Evolutionary conservation across 257 asterid species (phyloP), one percentile per base, ranked within the genome.

Genomic region (Rehmannia glutinosa): DNA sequence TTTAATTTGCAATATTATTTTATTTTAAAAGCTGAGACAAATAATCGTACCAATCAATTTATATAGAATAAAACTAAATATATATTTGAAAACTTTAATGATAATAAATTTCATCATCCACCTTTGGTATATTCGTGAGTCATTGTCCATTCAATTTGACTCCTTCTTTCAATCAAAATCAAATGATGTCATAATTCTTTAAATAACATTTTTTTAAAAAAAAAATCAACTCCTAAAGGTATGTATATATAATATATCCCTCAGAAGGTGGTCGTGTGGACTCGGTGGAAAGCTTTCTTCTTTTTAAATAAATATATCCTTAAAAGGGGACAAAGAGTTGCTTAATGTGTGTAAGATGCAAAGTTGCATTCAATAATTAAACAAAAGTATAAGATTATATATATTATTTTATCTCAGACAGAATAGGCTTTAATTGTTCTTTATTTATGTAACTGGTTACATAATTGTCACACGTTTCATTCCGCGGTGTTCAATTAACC

Each of bases 291-390:
- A 36, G 50, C 39, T 13, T 20, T 11, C 16, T 36, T 52, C 6
- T 51, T 50, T 19, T 36, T 3, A 33, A 33, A 39, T 57, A 53
- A 3, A 28, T 54, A 12, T 28, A 60, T 54, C 73, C 73, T 67
- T 67, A 67, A 67, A 38, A 38, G 72, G 63, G 73, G 30, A 54
- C 73, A 53, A 66, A 33, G 42, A 6, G 43, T 66, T 52, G 63
- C 28, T 52, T 66, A 25, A 66, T 39, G 72, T 13, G 63, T 39
- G 3, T 52, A 36, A 51, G 62, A 52, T 66, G 72, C 72, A 66
- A 38, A n/a, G 33, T 10, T 66, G 54, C 24, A 11, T 23, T 65
- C 8, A 49, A 20, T 65, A 16, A 49, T 65, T n/a, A 51, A 65
- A 20, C 8, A 65, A 15, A 65, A 49, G 35, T 49, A 65, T 49